Evolutionary conservation across 495 filamentous ascomycete species (phyloP), one percentile per base, ranked within the genome.

Genomic region (Chaetomium tenue): DNA sequence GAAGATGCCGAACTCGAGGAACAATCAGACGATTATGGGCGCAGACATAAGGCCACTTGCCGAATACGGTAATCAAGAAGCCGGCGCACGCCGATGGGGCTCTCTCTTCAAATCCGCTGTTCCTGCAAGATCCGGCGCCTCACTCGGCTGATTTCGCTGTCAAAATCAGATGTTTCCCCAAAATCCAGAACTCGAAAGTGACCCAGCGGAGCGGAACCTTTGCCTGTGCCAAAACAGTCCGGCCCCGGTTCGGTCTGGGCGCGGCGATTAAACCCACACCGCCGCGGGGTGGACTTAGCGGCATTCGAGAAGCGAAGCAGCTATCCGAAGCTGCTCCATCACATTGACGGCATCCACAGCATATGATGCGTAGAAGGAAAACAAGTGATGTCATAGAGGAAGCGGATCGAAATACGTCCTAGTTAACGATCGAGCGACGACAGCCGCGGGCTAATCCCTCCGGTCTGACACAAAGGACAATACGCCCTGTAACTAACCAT

Each of bases 41-140:
- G 63, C 63, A 56, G 57, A 59, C 67, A 74, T 74, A 57, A 75
- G 72, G 51, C 72, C 72, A 75, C 71, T 67, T 72, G 68, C 61
- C 60, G 48, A 7, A 51, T 37, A 16, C 22, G 42, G 53, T 18
- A 26, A 13, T 25, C 26, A 20, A 28, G 33, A 44, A 39, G 15
- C 37, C 63, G 55, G 56, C 12, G 18, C 33, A 37, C 63, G 23
- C 63, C 56, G 56, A 51, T 5, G 39, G 30, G n/a, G 11, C 11
- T 7, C 33, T 37, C 33, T 37, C 33, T 37, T 11, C 33, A 37
- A 37, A 37, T 37, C 33, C 9, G 33, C 33, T 37, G 33, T 37
- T 37, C 33, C 23, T 13, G 8, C 13, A 23, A 42, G 18, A 28
- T 28, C 50, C 22, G 9, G 44, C n/a, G n/a, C 37, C 57, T 58